Evolutionary conservation across 305 asterid species (phyloP).

Genomic region (Salvia sclarea): DNA sequence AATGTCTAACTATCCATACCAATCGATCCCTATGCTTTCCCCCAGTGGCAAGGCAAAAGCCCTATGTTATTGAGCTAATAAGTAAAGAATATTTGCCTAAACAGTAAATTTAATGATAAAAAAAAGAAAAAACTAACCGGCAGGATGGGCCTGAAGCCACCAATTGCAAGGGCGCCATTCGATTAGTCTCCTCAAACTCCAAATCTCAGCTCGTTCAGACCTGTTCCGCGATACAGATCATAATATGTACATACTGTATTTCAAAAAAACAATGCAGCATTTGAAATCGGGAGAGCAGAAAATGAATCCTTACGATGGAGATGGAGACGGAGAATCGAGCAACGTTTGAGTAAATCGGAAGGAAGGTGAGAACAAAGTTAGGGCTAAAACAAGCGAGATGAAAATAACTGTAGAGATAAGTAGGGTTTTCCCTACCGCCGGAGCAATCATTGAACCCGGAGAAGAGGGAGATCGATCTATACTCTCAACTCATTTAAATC

Average conservation of each 20-base stretch:
- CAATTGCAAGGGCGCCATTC: conserved; percentile 97
- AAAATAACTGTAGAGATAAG: conserved; percentile 32
- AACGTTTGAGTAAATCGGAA: conserved; percentile 34
- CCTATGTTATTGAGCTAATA: conserved; percentile 3
- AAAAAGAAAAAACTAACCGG: conserved; percentile 73
- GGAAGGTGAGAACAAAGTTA: conserved; percentile 44
- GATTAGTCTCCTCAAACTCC: conserved; percentile 71
- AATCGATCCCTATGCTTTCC: background rate
- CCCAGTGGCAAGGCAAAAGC: background rate
- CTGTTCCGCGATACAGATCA: conserved; percentile 44
- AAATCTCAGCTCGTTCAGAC: conserved; percentile 64
- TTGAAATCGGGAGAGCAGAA: background rate
- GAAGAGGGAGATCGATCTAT: background rate
- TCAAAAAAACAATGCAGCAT: background rate
- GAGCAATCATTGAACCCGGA: conserved; percentile 39
- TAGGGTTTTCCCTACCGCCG: conserved; percentile 51
- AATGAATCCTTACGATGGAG: conserved; percentile 37
- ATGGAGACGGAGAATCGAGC: conserved; percentile 36
- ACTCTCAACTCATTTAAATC: background rate
- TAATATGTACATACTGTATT: background rate
- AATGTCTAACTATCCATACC: background rate
- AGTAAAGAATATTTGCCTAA: background rate
- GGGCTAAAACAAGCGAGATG: conserved; percentile 41
- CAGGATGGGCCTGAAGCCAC: conserved; percentile 73
- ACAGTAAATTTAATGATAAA: conserved; percentile 7